Evolutionary conservation across 176 grass and related monocot species (phyloP).

Genomic region (Aegilops speltoides): DNA sequence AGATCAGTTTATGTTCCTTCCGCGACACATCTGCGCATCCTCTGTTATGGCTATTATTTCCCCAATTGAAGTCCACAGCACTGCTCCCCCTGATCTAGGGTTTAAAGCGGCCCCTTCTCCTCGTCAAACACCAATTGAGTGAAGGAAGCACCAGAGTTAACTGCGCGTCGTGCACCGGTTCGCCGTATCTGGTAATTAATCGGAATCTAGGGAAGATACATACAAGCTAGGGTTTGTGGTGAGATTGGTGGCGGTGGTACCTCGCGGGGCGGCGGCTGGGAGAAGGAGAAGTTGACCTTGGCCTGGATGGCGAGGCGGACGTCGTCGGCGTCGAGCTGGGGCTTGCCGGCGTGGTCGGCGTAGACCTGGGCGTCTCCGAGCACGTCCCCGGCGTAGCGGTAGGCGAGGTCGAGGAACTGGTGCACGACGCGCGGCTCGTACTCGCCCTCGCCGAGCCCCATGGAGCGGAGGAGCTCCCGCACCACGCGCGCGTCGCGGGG

Average conservation of each 20-base stretch:
- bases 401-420: slow-evolving; percentile 90
- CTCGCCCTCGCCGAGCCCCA: slow-evolving; percentile 84
- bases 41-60: neutral
- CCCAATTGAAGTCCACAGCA: neutral
- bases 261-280: slow-evolving; percentile 98
- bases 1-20: neutral
- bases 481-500: slow-evolving; percentile 84
- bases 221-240: neutral
- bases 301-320: slow-evolving; percentile 86
- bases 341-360: slow-evolving; percentile 83
- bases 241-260: slow-evolving; percentile 16
- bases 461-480: slow-evolving; percentile 88
- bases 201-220: neutral
- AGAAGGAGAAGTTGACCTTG: slow-evolving; percentile 98
- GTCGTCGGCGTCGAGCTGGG: slow-evolving; percentile 87
- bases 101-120: neutral
- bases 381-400: slow-evolving; percentile 90
- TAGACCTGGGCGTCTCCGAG: slow-evolving; percentile 83
- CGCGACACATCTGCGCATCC: neutral
- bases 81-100: neutral
- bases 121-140: neutral
- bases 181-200: neutral
- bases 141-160: no score
- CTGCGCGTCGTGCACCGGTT: neutral
- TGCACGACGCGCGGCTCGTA: slow-evolving; percentile 91